phyloP scores from a whole-genome alignment of 768 basidiomycete species.

The Pisolithus tinctorius region DNA sequence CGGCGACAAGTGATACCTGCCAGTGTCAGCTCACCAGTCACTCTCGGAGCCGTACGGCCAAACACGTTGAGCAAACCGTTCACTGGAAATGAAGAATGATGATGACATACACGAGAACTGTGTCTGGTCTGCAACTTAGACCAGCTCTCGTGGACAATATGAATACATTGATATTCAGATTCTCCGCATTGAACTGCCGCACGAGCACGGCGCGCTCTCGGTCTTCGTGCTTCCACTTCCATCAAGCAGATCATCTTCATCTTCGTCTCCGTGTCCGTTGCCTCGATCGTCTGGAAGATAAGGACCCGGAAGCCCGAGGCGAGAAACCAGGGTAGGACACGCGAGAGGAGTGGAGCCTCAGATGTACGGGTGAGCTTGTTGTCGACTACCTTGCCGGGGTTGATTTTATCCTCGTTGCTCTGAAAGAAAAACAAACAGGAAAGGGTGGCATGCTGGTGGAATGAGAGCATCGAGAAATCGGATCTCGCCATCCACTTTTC shows the following conservation, averaged over 20 bases:
- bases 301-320: slow-evolving; percentile 87
- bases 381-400: slow-evolving; percentile 73
- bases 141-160: slow-evolving; percentile 92
- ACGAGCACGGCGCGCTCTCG: slow-evolving; percentile 89
- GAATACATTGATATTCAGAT: slow-evolving; percentile 86
- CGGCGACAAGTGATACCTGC: slow-evolving; percentile 33
- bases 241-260: slow-evolving; percentile 81
- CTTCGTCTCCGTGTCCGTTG: slow-evolving; percentile 98
- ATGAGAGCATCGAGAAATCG: no score
- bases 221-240: slow-evolving; percentile 95
- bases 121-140: slow-evolving; percentile 95
- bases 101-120: slow-evolving; percentile 79
- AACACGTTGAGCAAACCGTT: slow-evolving; percentile 7
- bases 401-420: slow-evolving; percentile 91
- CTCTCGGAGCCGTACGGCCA: slow-evolving; percentile 56
- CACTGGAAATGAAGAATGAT: background rate
- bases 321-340: slow-evolving; percentile 94
- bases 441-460: slow-evolving; percentile 81
- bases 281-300: slow-evolving; percentile 99
- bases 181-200: slow-evolving; percentile 77
- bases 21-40: slow-evolving; percentile 45
- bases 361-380: slow-evolving; percentile 80
- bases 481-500: no score
- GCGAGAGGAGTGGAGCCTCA: slow-evolving; percentile 89
- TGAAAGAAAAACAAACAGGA: slow-evolving; percentile 59